Conservation (phyloP, 257 asterid species). For the Solanum chiquidenum region DNA sequence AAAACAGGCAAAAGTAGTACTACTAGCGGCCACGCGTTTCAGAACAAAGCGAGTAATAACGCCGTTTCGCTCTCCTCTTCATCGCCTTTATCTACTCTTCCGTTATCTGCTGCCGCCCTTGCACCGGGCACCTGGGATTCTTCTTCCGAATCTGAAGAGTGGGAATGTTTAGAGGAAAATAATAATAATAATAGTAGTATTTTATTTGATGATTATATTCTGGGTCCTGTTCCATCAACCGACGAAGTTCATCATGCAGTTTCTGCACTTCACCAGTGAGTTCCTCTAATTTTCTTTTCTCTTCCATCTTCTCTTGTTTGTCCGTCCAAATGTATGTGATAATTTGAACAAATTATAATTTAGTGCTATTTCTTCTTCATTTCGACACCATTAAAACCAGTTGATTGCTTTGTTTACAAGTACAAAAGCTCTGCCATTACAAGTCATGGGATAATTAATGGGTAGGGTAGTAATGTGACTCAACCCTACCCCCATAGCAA, state of each 20-base stretch:
- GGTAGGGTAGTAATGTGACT: background rate
- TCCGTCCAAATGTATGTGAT: background rate
- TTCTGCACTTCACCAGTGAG: constrained; percentile 61
- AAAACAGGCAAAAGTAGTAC: background rate
- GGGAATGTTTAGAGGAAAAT: constrained; percentile 41
- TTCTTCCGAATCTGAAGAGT: constrained; percentile 49
- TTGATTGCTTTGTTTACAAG: background rate
- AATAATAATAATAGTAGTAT: background rate
- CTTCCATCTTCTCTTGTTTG: background rate
- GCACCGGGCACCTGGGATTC: constrained; percentile 18
- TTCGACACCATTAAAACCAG: background rate
- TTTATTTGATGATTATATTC: constrained; percentile 37
- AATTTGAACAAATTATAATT: background rate
- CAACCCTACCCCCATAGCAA: background rate
- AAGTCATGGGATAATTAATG: background rate
- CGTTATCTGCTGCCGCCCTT: constrained; percentile 12
- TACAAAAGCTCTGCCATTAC: background rate
- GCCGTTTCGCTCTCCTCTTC: constrained; percentile 20
- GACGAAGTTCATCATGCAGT: constrained; percentile 63
- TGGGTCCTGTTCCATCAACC: constrained; percentile 48
- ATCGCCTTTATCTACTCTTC: constrained; percentile 10
- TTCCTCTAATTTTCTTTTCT: background rate
- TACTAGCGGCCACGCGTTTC: background rate
- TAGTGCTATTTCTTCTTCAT: background rate
- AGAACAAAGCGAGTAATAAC: background rate